Evolutionary conservation across 768 basidiomycete genomes (phyloP), one percentile per base, ranked within the genome.

Genomic region (Lactarius trivialis): DNA sequence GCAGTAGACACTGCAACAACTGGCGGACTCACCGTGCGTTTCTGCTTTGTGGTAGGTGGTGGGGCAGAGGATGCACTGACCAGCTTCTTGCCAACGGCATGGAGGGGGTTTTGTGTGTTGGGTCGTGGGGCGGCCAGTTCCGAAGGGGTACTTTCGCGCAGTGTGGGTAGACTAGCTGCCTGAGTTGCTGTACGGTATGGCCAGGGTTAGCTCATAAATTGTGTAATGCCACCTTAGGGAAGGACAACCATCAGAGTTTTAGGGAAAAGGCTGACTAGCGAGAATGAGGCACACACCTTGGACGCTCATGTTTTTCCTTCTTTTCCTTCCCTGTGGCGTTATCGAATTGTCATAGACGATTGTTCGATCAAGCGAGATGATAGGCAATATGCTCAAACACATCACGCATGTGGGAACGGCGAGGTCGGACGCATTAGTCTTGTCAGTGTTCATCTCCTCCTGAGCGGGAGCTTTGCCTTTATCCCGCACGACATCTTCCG

Each of bases 151-250:
- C 72, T 77, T 65, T 82, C 80, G 3, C 74, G 73, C 14, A 81
- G 81, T 17, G 79, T 77, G 15, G 76, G 73, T 39, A 82, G 71
- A 65, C 67, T 77, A 39, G 76, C 68, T 6, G 74, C 69, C 17
- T 82, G 81, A 53, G 80, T 80, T 37, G 78, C 74, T 41, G 81
- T 69, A 58, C 90, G 86, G 54, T 78, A 76, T 24, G 90, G 90
- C 90, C 90, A 92, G 2, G 80, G 72, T 58, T n/a, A 80, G 77
- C 2, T 78, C 79, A 73, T 91, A 92, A 60, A 92, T 92, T 12
- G 86, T 88, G 68, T 78, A 81, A 72, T 92, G 90, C 21, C 90
- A 92, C 61, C 89, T 91, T 68, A 19, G 52, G 49, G 48, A 66
- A 52, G 15, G 43, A 26, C 58, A 52, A 61, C 19, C 28, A 45